These are phyloP conservation scores for Wickerhamiella pararugosa DNA, from an alignment of 1,139 yeast species.

Conservation along the genomic window DNA sequence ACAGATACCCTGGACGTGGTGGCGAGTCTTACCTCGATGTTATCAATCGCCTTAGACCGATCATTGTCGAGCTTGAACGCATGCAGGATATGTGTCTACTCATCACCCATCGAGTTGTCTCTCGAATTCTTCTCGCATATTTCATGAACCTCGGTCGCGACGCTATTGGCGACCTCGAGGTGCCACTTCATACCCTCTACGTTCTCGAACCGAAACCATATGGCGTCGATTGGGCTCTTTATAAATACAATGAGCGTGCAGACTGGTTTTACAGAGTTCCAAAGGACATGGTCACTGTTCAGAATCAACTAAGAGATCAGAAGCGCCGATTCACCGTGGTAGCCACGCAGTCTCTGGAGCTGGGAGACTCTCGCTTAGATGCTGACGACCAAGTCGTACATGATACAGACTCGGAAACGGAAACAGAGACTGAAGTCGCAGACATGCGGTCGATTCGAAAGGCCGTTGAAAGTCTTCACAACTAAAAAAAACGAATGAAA, in stretches of 20 bases:
- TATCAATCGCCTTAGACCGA: conserved; percentile 72
- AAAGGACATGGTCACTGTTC: conserved; percentile 19
- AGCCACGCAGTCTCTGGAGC: conserved; percentile 14
- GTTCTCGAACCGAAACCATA: conserved; percentile 86
- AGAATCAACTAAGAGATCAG: conserved; percentile 14
- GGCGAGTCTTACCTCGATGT: conserved; percentile 94
- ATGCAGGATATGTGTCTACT: conserved; percentile 76
- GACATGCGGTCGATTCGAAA: no score
- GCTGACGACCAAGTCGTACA: conserved; percentile 3
- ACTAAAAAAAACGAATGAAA: no score
- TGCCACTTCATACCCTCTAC: conserved; percentile 81
- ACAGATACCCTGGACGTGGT: conserved; percentile 93
- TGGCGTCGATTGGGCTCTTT: conserved; percentile 85
- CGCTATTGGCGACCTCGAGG: conserved; percentile 77
- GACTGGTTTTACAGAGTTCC: conserved; percentile 69
- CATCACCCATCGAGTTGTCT: conserved; percentile 81
- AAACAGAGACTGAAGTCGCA: background rate
- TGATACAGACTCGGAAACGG: background rate
- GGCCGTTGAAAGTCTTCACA: no score
- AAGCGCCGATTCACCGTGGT: conserved; percentile 16
- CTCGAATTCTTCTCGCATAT: conserved; percentile 74
- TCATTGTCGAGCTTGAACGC: conserved; percentile 84
- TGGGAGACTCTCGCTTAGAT: conserved; percentile 12
- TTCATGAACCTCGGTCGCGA: conserved; percentile 74
- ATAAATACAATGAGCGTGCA: conserved; percentile 62